phyloP scores from a whole-genome alignment of 257 asterid species.

The Solanum etuberosum region DNA sequence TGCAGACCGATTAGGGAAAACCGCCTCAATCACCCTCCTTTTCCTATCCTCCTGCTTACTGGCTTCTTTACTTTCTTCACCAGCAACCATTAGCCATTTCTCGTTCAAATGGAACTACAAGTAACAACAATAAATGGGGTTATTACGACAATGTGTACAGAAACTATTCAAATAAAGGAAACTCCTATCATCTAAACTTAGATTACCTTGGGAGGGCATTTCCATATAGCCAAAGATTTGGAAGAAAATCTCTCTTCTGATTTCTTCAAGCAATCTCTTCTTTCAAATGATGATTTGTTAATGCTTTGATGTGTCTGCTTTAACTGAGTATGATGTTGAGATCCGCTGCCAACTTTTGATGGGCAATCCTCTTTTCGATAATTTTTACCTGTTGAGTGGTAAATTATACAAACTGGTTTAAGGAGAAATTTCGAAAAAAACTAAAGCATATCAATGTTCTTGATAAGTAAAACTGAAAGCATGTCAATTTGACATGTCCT shows the following conservation, averaged over 20 bases:
- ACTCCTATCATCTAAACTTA: neutral
- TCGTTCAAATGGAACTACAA: constrained; percentile 17
- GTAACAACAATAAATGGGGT: neutral
- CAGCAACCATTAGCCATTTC: constrained; percentile 31
- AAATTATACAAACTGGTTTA: neutral
- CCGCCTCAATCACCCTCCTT: constrained; percentile 3
- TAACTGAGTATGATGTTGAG: neutral
- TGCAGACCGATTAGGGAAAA: constrained; percentile 14
- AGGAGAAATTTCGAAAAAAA: neutral
- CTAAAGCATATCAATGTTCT: neutral
- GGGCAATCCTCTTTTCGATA: neutral
- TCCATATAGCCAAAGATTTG: constrained; percentile 13
- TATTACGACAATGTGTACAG: neutral
- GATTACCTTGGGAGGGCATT: constrained; percentile 13
- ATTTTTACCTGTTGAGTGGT: neutral
- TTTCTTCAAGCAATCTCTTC: neutral
- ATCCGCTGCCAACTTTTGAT: neutral
- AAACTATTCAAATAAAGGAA: neutral
- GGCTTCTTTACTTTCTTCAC: constrained; percentile 38
- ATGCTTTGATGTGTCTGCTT: too few relatives aligned
- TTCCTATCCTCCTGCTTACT: constrained; percentile 12
- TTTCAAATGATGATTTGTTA: too few relatives aligned
- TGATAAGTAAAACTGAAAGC: neutral
- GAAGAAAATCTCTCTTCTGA: neutral
- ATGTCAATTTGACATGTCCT: neutral